A percentile compares a stretch with the other conserved stretches of the same genome.
phyloP scores from a whole-genome alignment of 805 yeast species.

The Kodamaea jinghongensis region DNA sequence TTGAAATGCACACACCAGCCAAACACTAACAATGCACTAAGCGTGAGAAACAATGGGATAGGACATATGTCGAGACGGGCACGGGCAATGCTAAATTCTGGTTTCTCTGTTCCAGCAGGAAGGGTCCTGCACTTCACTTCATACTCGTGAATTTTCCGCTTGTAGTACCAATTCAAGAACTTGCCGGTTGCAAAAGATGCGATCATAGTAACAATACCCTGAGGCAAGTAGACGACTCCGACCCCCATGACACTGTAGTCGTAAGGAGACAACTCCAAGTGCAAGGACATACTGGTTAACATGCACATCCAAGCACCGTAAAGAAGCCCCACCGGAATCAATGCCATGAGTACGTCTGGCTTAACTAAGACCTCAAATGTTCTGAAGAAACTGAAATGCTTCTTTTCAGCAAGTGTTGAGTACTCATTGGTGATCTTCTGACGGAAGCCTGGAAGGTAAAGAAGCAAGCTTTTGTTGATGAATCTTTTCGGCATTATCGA shows the following conservation, averaged over 20 bases:
- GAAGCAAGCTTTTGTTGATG: conserved; percentile 44
- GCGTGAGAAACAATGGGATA: not conserved
- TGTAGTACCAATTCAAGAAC: conserved; percentile 52
- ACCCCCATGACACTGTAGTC: conserved; percentile 52
- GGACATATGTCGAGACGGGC: conserved; percentile 17
- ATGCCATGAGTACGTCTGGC: conserved; percentile 44
- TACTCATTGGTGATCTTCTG: conserved; percentile 10
- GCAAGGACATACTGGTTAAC: conserved; percentile 61
- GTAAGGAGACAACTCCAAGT: conserved; percentile 47
- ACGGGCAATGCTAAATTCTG: not conserved
- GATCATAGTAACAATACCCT: conserved; percentile 61
- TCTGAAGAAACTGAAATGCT: conserved; percentile 10
- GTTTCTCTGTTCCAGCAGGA: not conserved
- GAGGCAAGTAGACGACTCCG: conserved; percentile 72
- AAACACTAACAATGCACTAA: conserved; percentile 45
- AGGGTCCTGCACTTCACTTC: conserved; percentile 13
- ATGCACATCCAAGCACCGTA: conserved; percentile 70
- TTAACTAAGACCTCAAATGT: conserved; percentile 44
- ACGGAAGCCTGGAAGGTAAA: conserved; percentile 20
- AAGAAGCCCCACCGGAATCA: conserved; percentile 59
- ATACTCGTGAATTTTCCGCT: conserved; percentile 12
- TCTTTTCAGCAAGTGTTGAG: conserved; percentile 6
- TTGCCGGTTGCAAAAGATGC: conserved; percentile 62
- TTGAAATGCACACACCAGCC: conserved; percentile 69
- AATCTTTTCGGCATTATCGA: conserved; percentile 49